These are phyloP conservation scores for Suillus occidentalis DNA, from an alignment of 768 basidiomycete genomes.

Conservation along the genomic window DNA sequence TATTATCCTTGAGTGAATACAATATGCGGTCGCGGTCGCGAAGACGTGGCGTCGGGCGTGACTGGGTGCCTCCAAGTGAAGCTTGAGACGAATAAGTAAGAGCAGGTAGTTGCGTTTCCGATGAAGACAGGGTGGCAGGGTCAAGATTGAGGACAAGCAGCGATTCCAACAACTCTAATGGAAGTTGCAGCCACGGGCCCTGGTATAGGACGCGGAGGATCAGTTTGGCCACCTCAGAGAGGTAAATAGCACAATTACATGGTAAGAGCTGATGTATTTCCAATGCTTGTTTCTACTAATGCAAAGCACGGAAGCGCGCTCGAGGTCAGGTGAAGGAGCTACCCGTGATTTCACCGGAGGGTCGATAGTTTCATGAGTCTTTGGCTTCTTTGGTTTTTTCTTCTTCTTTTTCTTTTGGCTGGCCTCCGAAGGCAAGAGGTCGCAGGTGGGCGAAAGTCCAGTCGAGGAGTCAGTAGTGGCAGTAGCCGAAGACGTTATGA, in stretches of 20 bases:
- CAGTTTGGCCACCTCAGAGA: neutral
- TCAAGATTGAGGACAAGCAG: conserved; percentile 77
- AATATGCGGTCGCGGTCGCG: conserved; percentile 46
- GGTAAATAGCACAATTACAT: conserved; percentile 51
- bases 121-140: conserved; percentile 56
- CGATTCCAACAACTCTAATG: conserved; percentile 82
- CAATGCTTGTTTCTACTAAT: conserved; percentile 94
- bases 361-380: conserved; percentile 39
- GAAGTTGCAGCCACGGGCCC: conserved; percentile 93
- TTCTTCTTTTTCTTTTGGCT: conserved; percentile 69
- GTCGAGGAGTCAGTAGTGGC: conserved; percentile 20
- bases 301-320: conserved; percentile 67
- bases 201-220: conserved; percentile 30
- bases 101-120: conserved; percentile 44
- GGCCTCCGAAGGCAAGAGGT: conserved; percentile 19
- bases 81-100: conserved; percentile 14
- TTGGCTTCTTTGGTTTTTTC: conserved; percentile 57
- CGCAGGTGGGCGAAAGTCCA: conserved; percentile 23
- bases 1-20: conserved; percentile 40
- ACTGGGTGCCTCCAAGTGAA: conserved; percentile 11
- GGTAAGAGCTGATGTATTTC: conserved; percentile 90
- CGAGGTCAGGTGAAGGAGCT: conserved; percentile 39
- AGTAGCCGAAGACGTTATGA: conserved; percentile 17
- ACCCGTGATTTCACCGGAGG: conserved; percentile 31
- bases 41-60: conserved; percentile 23